phyloP scores from a whole-genome alignment of 306 rosid species.

The Hylodesmum podocarpum region DNA sequence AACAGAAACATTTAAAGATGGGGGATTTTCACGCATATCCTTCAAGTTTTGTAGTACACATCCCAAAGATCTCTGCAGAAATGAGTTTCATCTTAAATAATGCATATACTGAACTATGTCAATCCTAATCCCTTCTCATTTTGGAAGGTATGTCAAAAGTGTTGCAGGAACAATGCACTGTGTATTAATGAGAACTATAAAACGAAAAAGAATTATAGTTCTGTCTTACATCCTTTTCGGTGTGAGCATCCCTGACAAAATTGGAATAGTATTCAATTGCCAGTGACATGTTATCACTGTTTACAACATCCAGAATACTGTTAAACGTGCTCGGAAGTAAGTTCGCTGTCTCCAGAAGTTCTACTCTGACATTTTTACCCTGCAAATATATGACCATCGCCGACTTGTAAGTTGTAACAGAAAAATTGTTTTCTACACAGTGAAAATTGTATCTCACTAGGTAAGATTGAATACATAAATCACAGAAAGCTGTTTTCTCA shows the following conservation, averaged over 20 bases:
- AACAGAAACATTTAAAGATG: conserved; percentile 69
- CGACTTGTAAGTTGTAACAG: not conserved
- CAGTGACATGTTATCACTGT: conserved; percentile 59
- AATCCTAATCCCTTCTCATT: conserved; percentile 15
- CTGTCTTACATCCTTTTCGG: conserved; percentile 74
- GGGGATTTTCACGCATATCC: conserved; percentile 61
- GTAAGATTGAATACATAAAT: not conserved
- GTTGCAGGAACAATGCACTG: conserved; percentile 10
- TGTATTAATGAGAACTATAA: conserved; percentile 15
- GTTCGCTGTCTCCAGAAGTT: conserved; percentile 85
- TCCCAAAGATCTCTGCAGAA: conserved; percentile 52
- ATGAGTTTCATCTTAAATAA: conserved; percentile 29
- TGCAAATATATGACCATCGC: conserved; percentile 34
- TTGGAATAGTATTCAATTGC: conserved; percentile 84
- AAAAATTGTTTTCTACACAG: not conserved
- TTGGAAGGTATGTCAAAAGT: not conserved
- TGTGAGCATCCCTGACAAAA: conserved; percentile 83
- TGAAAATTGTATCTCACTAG: not conserved
- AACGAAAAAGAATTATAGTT: not conserved
- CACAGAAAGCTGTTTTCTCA: not conserved
- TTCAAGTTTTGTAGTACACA: conserved; percentile 57
- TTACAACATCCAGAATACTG: conserved; percentile 67
- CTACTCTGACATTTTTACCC: conserved; percentile 81
- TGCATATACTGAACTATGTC: conserved; percentile 10
- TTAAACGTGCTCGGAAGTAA: conserved; percentile 80